phyloP scores from a whole-genome alignment of 2,329 filamentous ascomycete species.

The Apiospora malaysiana region DNA sequence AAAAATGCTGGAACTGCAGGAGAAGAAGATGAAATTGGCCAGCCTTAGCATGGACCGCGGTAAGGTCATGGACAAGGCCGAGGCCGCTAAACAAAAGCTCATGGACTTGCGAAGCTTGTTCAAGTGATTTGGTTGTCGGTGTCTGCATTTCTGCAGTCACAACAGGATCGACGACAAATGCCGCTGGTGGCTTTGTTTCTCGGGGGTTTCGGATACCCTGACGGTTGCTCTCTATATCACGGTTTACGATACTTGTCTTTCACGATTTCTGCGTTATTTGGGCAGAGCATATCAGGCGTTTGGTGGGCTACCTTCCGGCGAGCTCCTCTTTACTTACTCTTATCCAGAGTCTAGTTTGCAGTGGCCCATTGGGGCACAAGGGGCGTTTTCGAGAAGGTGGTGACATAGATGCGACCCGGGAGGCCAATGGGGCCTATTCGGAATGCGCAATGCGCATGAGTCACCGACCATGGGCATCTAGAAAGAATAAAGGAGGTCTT shows the following conservation, averaged over 20 bases:
- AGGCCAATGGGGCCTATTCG: background rate
- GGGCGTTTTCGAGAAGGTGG: background rate
- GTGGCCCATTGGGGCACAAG: background rate
- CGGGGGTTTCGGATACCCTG: background rate
- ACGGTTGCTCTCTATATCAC: background rate
- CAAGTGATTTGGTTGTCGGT: constrained; percentile 43
- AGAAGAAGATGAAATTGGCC: constrained; percentile 91
- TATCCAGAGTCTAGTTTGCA: background rate
- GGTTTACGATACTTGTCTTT: constrained; percentile 7
- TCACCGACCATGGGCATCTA: background rate
- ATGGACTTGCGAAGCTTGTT: constrained; percentile 65
- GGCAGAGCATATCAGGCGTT: constrained; percentile 10
- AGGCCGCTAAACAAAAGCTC: constrained; percentile 68
- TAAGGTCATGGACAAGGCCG: constrained; percentile 53
- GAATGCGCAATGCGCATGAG: background rate
- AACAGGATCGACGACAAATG: background rate
- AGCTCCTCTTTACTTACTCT: background rate
- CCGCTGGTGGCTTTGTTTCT: background rate
- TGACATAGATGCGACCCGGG: background rate
- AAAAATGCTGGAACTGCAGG: constrained; percentile 87
- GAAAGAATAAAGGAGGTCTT: background rate
- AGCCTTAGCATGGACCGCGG: constrained; percentile 79
- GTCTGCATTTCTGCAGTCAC: background rate
- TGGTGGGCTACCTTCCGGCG: background rate
- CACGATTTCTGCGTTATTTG: background rate